Conservation (phyloP, 2,329 filamentous ascomycete genomes). For the Colletotrichum musae region DNA sequence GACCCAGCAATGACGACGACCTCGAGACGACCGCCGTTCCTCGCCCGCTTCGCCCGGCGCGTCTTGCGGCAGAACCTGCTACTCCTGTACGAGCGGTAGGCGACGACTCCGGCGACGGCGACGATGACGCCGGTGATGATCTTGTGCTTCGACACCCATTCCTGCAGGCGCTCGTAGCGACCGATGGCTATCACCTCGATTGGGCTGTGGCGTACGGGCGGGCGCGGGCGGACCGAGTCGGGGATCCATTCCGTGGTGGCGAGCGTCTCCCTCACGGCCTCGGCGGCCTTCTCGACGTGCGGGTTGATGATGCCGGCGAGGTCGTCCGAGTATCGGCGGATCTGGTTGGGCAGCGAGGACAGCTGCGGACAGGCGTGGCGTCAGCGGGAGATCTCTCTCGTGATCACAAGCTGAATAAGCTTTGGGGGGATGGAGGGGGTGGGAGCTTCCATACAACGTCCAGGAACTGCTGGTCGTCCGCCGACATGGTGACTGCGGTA, state of each 20-base stretch:
- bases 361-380: conserved; percentile 56
- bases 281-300: conserved; percentile 83
- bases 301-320: conserved; percentile 86
- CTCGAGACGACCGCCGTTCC: conserved; percentile 88
- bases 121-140: conserved; percentile 80
- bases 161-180: conserved; percentile 69
- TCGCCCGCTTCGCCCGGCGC: conserved; percentile 82
- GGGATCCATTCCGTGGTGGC: conserved; percentile 81
- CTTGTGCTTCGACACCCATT: conserved; percentile 82
- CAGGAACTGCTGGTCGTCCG: conserved; percentile 83
- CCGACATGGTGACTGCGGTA: conserved; percentile 72
- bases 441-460: conserved; percentile 74
- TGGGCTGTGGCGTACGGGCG: conserved; percentile 57
- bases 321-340: conserved; percentile 78
- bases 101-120: conserved; percentile 77
- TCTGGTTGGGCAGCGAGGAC: conserved; percentile 70
- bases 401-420: conserved; percentile 12
- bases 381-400: conserved; percentile 23
- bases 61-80: conserved; percentile 74
- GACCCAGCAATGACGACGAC: conserved; percentile 92
- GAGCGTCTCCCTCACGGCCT: conserved; percentile 77
- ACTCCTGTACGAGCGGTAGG: conserved; percentile 65
- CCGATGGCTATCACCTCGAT: conserved; percentile 52
- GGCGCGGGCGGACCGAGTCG: conserved; percentile 73
- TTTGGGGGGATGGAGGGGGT: not conserved